phyloP scores from a whole-genome alignment of 1,284 basidiomycete species.

The Irpex sp. region DNA sequence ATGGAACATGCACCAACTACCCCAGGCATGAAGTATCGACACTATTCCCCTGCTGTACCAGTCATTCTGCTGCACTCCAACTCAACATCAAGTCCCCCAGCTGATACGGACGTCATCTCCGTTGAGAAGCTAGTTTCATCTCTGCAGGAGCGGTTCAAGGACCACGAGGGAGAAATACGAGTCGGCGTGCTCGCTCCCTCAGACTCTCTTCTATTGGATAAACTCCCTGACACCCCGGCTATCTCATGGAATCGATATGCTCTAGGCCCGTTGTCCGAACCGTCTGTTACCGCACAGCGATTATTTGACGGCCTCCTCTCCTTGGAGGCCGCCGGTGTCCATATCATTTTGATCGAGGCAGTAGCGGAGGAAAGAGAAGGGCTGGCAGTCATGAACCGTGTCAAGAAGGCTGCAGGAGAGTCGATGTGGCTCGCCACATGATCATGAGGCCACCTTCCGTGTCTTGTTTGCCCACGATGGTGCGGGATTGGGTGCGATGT shows the following conservation, averaged over 20 bases:
- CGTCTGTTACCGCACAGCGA: slow-evolving; percentile 71
- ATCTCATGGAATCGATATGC: slow-evolving; percentile 52
- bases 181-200: slow-evolving; percentile 71
- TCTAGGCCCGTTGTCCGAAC: slow-evolving; percentile 62
- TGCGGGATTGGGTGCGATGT: neutral
- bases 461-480: neutral
- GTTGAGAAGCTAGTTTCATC: slow-evolving; percentile 38
- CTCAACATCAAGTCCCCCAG: slow-evolving; percentile 32
- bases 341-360: slow-evolving; percentile 87
- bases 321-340: slow-evolving; percentile 74
- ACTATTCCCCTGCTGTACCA: slow-evolving; percentile 90
- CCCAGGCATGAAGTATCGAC: slow-evolving; percentile 99
- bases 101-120: slow-evolving; percentile 25
- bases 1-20: slow-evolving; percentile 84
- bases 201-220: slow-evolving; percentile 52
- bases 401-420: slow-evolving; percentile 88
- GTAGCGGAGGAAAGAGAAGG: slow-evolving; percentile 82
- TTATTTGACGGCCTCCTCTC: slow-evolving; percentile 89
- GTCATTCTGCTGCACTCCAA: slow-evolving; percentile 70
- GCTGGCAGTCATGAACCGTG: slow-evolving; percentile 95
- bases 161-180: slow-evolving; percentile 30
- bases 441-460: neutral
- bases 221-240: slow-evolving; percentile 32
- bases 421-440: slow-evolving; percentile 35
- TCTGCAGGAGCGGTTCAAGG: slow-evolving; percentile 25